Base-by-base conservation (phyloP, 495 filamentous ascomycete genomes). In the Patellaria atrata region DNA sequence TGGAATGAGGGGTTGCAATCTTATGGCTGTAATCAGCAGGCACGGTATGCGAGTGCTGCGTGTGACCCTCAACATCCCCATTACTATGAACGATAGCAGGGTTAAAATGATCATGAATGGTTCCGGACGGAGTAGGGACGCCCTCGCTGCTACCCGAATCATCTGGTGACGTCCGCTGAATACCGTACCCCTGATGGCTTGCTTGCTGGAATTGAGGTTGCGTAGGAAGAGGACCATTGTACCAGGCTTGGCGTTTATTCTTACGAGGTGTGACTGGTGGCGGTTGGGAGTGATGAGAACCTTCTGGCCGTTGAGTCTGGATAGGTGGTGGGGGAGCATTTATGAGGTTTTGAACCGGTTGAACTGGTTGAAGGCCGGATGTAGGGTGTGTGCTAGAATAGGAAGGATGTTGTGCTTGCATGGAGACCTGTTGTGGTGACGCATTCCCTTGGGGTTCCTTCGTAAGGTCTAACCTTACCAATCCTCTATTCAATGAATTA, bases 71-170 rank as follows among this genome's bases (percentile, higher is more conserved):
- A 35, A 75, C 58, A 33, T 62, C 69, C 35, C 71, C 75, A 44
- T 73, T 73, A 50, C 69, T 68, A 40, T 74, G 69, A 23, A 76
- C 62, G 45, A 78, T 78, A 11, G 73, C 68, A 1, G 73, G 73
- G 36, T 77, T 65, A 44, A 68, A 75, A 36, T 78, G 74, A 21
- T 65, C 54, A 23, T 65, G 65, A 5, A 51, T 43, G 15, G 71
- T 62, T n/a, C 65, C 70, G 1, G 68, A 73, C 1, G 75, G 75
- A 12, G 75, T 77, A 4, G 73, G 67, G 0, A 77, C 71, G 18
- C 75, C 72, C 40, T 81, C 77, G 46, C 73, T 78, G 48, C 74
- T 75, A 41, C 73, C 77, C 1, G 77, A 81, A 53, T 77, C 77
- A 43, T 76, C 77, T 0, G 77, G 77, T 11, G 76, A 79, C 3